Evolutionary conservation across 2,329 filamentous ascomycete species (phyloP).

Genomic region (Lecanosticta acicola): DNA sequence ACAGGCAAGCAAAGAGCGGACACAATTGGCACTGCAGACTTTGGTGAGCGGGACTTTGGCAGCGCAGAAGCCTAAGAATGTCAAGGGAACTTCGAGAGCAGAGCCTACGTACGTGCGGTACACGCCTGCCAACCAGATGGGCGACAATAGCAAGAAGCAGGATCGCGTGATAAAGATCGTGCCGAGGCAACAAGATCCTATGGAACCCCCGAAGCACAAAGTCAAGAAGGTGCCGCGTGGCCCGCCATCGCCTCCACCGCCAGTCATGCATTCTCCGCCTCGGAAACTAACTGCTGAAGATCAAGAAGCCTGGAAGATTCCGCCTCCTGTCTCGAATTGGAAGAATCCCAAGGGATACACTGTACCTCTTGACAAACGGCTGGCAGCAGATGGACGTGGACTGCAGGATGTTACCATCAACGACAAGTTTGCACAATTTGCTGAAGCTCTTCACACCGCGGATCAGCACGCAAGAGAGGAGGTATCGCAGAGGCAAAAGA

Average conservation of each 20-base stretch:
- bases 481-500: constrained; percentile 81
- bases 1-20: constrained; percentile 75
- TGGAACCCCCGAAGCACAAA: constrained; percentile 98
- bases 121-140: constrained; percentile 95
- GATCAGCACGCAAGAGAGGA: constrained; percentile 94
- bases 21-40: constrained; percentile 74
- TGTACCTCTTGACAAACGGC: constrained; percentile 86
- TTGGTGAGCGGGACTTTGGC: constrained; percentile 81
- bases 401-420: constrained; percentile 94
- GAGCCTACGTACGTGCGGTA: constrained; percentile 94
- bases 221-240: constrained; percentile 96
- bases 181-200: constrained; percentile 83
- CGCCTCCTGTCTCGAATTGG: constrained; percentile 92
- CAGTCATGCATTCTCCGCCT: constrained; percentile 90
- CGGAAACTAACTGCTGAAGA: constrained; percentile 94
- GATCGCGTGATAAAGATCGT: constrained; percentile 99
- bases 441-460: constrained; percentile 88
- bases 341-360: constrained; percentile 99
- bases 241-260: constrained; percentile 85
- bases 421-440: constrained; percentile 96
- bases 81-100: constrained; percentile 71
- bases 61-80: constrained; percentile 92
- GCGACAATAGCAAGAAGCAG: constrained; percentile 74
- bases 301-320: constrained; percentile 92
- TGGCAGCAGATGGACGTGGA: constrained; percentile 87